Percentiles rank a stretch among this genome's conserved stretches.
Evolutionary conservation across 139 green algal genomes (phyloP).

Genomic region (Auxenochlorella protothecoides): DNA sequence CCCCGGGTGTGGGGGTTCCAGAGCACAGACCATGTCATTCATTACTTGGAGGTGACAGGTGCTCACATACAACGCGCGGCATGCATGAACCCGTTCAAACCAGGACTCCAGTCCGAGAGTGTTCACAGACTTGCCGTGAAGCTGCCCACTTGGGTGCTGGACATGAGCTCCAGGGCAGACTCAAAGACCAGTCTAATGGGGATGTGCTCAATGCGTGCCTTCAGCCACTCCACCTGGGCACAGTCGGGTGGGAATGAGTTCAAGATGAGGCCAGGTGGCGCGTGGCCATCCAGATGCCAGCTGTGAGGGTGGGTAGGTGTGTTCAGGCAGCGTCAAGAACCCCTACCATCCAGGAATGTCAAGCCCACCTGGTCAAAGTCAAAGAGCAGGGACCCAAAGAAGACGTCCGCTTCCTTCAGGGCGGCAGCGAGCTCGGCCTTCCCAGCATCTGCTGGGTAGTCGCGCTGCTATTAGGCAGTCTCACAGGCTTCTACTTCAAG

Average conservation of each 20-base stretch:
- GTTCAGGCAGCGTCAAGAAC: no score
- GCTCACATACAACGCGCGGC: no score
- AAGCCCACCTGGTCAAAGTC: conserved; percentile 83
- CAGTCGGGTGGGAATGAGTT: not conserved
- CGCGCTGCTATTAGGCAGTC: not conserved
- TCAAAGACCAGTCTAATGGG: conserved; percentile 91
- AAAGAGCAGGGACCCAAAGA: conserved; percentile 92
- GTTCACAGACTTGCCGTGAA: conserved; percentile 23
- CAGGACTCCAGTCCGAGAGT: no score
- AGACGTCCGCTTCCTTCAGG: conserved; percentile 71
- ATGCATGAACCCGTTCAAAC: no score
- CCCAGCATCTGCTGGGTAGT: conserved; percentile 7
- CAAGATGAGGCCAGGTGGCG: no score
- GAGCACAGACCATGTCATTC: no score
- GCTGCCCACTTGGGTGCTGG: conserved; percentile 54
- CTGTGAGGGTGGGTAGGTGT: no score
- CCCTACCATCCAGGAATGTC: not conserved
- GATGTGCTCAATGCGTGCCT: conserved; percentile 40
- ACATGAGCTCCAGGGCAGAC: conserved; percentile 93
- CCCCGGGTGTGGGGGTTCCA: no score
- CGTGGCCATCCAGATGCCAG: no score
- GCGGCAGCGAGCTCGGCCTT: conserved; percentile 59
- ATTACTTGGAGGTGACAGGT: no score
- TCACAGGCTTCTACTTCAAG: not conserved
- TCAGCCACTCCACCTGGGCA: conserved; percentile 83